Evolutionary conservation across 257 asterid species (phyloP).

Genomic region (Henckelia pumila): DNA sequence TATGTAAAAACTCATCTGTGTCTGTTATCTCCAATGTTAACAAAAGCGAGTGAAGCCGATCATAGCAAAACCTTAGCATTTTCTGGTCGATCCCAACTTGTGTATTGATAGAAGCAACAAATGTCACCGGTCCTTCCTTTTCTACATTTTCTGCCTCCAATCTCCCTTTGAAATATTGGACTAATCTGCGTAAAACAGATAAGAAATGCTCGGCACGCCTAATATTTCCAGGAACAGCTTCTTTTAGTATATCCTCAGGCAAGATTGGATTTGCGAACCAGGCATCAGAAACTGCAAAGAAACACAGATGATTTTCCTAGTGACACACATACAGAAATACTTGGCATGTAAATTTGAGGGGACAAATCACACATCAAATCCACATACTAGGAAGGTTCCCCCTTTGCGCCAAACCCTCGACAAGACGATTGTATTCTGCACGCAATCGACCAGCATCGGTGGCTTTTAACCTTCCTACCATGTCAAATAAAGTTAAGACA

Average conservation of each 20-base stretch:
- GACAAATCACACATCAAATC: constrained; percentile 12
- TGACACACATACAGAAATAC: constrained; percentile 21
- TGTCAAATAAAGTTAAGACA: constrained; percentile 41
- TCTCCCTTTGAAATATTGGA: constrained; percentile 77
- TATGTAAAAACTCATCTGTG: constrained; percentile 87
- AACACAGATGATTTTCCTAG: constrained; percentile 22
- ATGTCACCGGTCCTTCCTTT: constrained; percentile 93
- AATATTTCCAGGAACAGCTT: constrained; percentile 97
- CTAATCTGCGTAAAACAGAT: constrained; percentile 83
- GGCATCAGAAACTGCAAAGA: constrained; percentile 55
- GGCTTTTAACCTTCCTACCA: constrained; percentile 99
- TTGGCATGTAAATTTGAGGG: constrained; percentile 13
- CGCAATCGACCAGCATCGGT: constrained; percentile 98
- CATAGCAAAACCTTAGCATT: constrained; percentile 86
- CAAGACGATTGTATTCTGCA: constrained; percentile 89
- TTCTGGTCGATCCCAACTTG: constrained; percentile 96
- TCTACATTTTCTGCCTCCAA: constrained; percentile 84
- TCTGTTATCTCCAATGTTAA: constrained; percentile 93
- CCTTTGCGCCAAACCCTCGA: constrained; percentile 91
- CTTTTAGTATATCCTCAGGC: constrained; percentile 90
- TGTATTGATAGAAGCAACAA: constrained; percentile 81
- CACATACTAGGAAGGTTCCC: constrained; percentile 83
- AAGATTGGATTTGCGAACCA: constrained; percentile 91
- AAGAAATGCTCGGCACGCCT: constrained; percentile 96
- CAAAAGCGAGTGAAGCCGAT: constrained; percentile 91